These are phyloP conservation scores for Coemansia furcata DNA, from an alignment of 192 early-diverging fungal species.

Conservation along the genomic window DNA sequence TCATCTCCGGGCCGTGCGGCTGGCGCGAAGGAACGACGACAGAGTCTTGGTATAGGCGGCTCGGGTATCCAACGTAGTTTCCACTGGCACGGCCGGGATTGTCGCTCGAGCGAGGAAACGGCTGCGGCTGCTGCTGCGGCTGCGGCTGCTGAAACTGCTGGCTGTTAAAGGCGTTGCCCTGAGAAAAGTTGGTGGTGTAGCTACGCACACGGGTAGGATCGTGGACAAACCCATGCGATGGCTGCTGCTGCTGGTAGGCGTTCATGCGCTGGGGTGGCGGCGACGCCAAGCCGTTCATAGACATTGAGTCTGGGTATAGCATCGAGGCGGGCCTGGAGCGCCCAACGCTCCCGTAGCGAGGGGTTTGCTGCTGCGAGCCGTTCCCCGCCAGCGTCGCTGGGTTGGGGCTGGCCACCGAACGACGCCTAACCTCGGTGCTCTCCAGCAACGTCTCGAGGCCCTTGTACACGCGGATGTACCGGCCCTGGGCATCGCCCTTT, in stretches of 20 bases:
- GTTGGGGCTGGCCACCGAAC: constrained; percentile 37
- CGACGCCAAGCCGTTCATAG: constrained; percentile 37
- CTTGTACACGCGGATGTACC: constrained; percentile 53
- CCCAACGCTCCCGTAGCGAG: constrained; percentile 33
- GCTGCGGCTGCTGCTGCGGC: constrained; percentile 33
- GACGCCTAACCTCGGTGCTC: constrained; percentile 46
- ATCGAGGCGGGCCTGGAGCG: constrained; percentile 47
- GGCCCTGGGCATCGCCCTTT: constrained; percentile 38
- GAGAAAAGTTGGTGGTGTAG: constrained; percentile 42
- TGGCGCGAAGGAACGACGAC: constrained; percentile 71
- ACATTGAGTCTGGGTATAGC: constrained; percentile 49
- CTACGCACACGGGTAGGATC: constrained; percentile 44
- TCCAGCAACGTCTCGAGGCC: constrained; percentile 48
- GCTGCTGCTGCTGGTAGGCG: constrained; percentile 35
- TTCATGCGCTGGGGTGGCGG: constrained; percentile 39
- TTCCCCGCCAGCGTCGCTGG: constrained; percentile 10
- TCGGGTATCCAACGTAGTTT: constrained; percentile 56
- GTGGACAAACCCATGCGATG: constrained; percentile 18
- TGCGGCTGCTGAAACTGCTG: constrained; percentile 34
- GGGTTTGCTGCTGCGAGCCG: not conserved
- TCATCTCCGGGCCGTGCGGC: constrained; percentile 69
- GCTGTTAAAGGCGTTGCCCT: constrained; percentile 28
- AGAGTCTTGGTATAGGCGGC: constrained; percentile 55
- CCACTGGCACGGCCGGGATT: constrained; percentile 48
- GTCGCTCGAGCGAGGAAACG: constrained; percentile 33